A percentile compares a stretch with the other conserved stretches of the same genome.
Evolutionary conservation across 2,329 filamentous ascomycete species (phyloP).

Genomic region (Chaetomium olivaceum): DNA sequence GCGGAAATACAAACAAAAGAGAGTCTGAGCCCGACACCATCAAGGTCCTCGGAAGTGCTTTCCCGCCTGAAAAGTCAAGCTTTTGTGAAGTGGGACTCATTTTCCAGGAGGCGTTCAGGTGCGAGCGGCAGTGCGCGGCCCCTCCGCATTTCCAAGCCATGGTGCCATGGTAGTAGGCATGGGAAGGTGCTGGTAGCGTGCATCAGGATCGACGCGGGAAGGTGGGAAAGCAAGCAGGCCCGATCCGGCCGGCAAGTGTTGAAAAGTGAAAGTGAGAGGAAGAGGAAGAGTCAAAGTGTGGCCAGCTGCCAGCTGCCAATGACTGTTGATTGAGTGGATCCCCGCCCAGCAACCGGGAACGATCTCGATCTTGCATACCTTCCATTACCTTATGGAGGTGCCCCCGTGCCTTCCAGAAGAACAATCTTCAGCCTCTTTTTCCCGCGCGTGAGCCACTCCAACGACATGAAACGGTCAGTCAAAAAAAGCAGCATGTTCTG

Average conservation of each 20-base stretch:
- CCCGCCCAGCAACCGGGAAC: background rate
- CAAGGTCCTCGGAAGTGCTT: background rate
- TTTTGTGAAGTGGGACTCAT: background rate
- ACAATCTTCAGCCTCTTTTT: background rate
- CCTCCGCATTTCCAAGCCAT: background rate
- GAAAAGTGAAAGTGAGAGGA: background rate
- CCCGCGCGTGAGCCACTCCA: too few species aligned
- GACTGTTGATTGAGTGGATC: conserved; percentile 5
- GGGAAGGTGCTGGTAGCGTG: background rate
- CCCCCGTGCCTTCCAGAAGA: background rate
- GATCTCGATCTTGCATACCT: conserved; percentile 3
- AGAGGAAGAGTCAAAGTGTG: too few species aligned
- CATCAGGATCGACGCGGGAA: background rate
- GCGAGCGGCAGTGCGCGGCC: background rate
- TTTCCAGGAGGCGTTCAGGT: background rate
- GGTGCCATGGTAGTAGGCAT: too few species aligned
- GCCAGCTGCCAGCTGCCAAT: background rate
- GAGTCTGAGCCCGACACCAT: background rate
- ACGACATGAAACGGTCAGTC: background rate
- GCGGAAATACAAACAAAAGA: background rate
- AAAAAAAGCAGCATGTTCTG: background rate
- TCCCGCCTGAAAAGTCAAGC: background rate
- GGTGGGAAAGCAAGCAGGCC: background rate
- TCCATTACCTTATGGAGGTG: too few species aligned
- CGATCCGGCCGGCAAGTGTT: background rate